Percentiles rank a stretch among this genome's conserved stretches.
phyloP scores from a whole-genome alignment of 2,329 filamentous ascomycete species.

The Paramyrothecium roridum region DNA sequence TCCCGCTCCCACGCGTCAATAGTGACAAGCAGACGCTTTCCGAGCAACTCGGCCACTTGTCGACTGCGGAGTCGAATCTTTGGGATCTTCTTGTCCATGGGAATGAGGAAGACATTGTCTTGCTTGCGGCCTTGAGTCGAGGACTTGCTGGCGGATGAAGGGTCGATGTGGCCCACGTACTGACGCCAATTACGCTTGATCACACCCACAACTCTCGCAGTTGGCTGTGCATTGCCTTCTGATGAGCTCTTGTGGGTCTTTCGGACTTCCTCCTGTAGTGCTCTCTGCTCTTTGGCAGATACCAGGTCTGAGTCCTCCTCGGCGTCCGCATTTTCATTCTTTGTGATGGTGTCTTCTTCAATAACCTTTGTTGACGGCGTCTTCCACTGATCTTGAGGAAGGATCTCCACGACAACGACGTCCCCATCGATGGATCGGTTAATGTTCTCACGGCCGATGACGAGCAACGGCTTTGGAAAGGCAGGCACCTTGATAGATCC shows the following conservation, averaged over 20 bases:
- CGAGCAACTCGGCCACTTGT: slow-evolving; percentile 83
- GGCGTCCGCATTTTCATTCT: slow-evolving; percentile 88
- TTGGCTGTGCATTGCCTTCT: slow-evolving; percentile 82
- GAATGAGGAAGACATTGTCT: slow-evolving; percentile 90
- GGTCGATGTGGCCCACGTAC: slow-evolving; percentile 94
- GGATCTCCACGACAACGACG: slow-evolving; percentile 85
- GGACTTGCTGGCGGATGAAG: slow-evolving; percentile 72
- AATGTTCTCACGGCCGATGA: slow-evolving; percentile 92
- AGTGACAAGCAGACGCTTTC: slow-evolving; percentile 87
- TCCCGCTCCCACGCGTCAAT: slow-evolving; percentile 96
- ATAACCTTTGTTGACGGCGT: slow-evolving; percentile 92
- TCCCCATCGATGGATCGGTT: slow-evolving; percentile 92
- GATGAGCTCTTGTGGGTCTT: slow-evolving; percentile 72
- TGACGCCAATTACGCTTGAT: slow-evolving; percentile 97
- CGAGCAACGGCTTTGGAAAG: slow-evolving; percentile 83
- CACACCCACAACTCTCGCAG: slow-evolving; percentile 86
- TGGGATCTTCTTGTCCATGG: slow-evolving; percentile 97
- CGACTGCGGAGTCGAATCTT: slow-evolving; percentile 92
- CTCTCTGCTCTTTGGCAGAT: slow-evolving; percentile 82
- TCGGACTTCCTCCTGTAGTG: slow-evolving; percentile 87
- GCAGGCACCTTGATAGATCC: slow-evolving; percentile 85
- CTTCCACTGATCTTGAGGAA: slow-evolving; percentile 96
- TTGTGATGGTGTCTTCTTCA: slow-evolving; percentile 87
- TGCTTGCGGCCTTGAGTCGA: slow-evolving; percentile 77
- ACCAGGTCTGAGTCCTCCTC: slow-evolving; percentile 75